Evolutionary conservation across 2,329 filamentous ascomycete species (phyloP).

Genomic region (Phyllosticta ampelicida): DNA sequence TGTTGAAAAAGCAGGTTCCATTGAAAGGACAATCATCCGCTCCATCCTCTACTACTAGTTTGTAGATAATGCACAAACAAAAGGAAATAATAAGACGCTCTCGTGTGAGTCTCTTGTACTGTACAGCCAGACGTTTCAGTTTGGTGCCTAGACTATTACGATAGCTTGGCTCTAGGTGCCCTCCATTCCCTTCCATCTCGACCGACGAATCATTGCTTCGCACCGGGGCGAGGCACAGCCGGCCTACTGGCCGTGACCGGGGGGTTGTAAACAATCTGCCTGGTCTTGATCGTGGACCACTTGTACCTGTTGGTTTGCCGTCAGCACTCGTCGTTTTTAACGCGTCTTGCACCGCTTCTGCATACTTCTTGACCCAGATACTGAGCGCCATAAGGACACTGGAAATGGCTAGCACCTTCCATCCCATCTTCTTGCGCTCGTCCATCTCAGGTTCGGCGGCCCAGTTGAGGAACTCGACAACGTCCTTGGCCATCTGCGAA

Average conservation of each 20-base stretch:
- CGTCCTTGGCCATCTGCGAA: conserved; percentile 99
- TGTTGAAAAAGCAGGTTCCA: neutral
- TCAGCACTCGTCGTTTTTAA: conserved; percentile 18
- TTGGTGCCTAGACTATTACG: neutral
- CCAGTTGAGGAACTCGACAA: conserved; percentile 99
- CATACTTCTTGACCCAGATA: conserved; percentile 86
- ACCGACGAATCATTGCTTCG: conserved; percentile 1
- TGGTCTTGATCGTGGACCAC: conserved; percentile 92
- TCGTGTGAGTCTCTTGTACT: conserved; percentile 9
- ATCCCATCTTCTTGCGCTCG: conserved; percentile 97
- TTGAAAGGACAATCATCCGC: conserved; percentile 9
- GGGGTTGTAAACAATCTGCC: conserved; percentile 83
- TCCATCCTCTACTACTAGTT: conserved; percentile 5
- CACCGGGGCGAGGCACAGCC: neutral
- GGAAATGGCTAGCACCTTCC: conserved; percentile 82
- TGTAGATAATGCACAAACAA: conserved; percentile 9
- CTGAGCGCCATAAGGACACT: conserved; percentile 73
- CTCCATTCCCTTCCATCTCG: neutral
- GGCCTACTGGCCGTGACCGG: conserved; percentile 31
- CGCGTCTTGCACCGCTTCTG: conserved; percentile 1
- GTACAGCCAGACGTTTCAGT: conserved; percentile 6
- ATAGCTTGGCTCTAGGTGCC: neutral
- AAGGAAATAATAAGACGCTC: conserved; percentile 9
- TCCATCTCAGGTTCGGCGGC: conserved; percentile 98
- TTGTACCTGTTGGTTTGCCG: conserved; percentile 55